Evolutionary conservation across 257 asterid species (phyloP).

Genomic region (Primulina tabacum): DNA sequence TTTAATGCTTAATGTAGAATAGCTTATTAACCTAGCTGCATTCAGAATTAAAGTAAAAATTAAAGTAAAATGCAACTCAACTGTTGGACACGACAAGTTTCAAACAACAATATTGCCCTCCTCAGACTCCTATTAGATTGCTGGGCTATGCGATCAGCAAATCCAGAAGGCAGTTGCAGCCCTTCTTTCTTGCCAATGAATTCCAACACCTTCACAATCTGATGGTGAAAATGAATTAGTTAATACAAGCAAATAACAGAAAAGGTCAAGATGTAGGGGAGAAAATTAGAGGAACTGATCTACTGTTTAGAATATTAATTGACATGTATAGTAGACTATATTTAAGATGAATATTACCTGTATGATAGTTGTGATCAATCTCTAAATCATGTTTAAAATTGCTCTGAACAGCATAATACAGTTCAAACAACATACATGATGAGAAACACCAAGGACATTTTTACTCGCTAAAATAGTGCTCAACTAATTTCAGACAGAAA

Average conservation of each 20-base stretch:
- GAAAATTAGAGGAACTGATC: not conserved
- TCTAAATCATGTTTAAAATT: not conserved
- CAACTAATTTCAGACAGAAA: too few species aligned
- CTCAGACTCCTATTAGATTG: constrained; percentile 89
- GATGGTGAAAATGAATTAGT: constrained; percentile 19
- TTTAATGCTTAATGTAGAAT: constrained; percentile 5
- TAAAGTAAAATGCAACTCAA: constrained; percentile 35
- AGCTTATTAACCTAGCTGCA: constrained; percentile 12
- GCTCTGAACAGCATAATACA: too few species aligned
- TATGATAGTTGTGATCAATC: not conserved
- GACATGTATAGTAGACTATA: not conserved
- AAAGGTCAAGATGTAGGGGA: constrained; percentile 6
- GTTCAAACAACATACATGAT: not conserved
- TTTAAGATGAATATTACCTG: not conserved
- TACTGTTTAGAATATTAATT: not conserved
- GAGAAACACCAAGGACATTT: too few species aligned
- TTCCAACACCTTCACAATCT: constrained; percentile 78
- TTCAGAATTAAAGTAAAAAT: too few species aligned
- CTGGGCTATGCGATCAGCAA: constrained; percentile 70
- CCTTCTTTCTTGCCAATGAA: constrained; percentile 91
- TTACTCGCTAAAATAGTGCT: not conserved
- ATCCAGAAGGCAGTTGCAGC: constrained; percentile 74
- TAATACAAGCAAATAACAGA: constrained; percentile 11
- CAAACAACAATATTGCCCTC: constrained; percentile 86
- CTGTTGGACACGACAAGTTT: constrained; percentile 97